Evolutionary conservation across 1,284 basidiomycete genomes (phyloP).

Genomic region (Puccinia novopanici): DNA sequence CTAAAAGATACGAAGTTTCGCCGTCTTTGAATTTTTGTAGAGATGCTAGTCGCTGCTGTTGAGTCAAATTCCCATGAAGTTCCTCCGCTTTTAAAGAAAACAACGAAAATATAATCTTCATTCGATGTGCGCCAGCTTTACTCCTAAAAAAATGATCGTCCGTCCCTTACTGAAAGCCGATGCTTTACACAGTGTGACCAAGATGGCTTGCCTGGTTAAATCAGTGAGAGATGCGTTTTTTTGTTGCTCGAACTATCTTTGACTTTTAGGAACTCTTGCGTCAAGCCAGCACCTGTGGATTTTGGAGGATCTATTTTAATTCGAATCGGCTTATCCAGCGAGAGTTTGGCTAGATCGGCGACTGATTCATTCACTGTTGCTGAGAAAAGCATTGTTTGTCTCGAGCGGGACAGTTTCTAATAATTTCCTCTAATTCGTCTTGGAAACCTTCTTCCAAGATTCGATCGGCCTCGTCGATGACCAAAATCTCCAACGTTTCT

Average conservation of each 20-base stretch:
- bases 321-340: constrained; percentile 84
- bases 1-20: constrained; percentile 82
- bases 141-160: constrained; percentile 89
- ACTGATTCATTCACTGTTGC: constrained; percentile 97
- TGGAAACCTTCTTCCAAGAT: constrained; percentile 97
- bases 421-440: constrained; percentile 92
- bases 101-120: constrained; percentile 89
- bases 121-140: constrained; percentile 94
- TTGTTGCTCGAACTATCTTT: constrained; percentile 57
- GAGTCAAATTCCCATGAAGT: constrained; percentile 89
- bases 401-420: constrained; percentile 78
- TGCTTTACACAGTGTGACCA: constrained; percentile 80
- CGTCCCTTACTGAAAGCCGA: constrained; percentile 72
- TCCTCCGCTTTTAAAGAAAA: constrained; percentile 83
- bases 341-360: constrained; percentile 87
- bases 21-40: constrained; percentile 85
- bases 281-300: constrained; percentile 79
- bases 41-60: constrained; percentile 86
- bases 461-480: constrained; percentile 95
- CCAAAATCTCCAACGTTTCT: constrained; percentile 86
- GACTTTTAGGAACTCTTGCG: constrained; percentile 78
- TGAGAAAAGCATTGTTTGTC: constrained; percentile 97
- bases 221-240: constrained; percentile 80
- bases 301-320: constrained; percentile 94
- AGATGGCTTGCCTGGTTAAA: constrained; percentile 77